Evolutionary conservation across 1,284 basidiomycete species (phyloP), one percentile per base, ranked within the genome.

Genomic region (Earliella scabrosa): DNA sequence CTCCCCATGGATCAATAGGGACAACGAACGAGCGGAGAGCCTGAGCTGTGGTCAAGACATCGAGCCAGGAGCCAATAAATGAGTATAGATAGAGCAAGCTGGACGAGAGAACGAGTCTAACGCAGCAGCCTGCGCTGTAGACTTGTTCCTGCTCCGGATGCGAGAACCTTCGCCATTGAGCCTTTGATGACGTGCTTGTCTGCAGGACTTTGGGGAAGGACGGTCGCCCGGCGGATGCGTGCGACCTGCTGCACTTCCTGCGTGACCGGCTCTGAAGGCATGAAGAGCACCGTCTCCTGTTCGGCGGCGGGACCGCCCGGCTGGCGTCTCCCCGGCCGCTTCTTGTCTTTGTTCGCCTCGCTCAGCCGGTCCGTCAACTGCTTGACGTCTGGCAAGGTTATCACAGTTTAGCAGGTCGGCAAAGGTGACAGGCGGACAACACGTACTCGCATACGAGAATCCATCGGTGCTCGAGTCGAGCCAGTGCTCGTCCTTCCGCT

Each of bases 381-480:
- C 44, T 58, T 59, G 45, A 59, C 39, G 45, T 60, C 60, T 62
- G 44, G 24, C 29, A 14, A 10, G 21, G 16, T 23, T 14, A 23
- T 23, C 36, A 49, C 18, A 39, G 41, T 54, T 54, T 31, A 38
- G 63, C 62, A 51, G 41, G 36, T 48, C 61, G 39, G 31, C 21
- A 29, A 34, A 13, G 36, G 18, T 27, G 13, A n/a, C 27, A 27
- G 20, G 26, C 31, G 18, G 24, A 6, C 9, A 20, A 40, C 10
- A 54, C 75, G 53, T 63, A 84, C 84, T 79, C 45, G 82, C 76
- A 47, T 82, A 78, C 2, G 84, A 86, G 39, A 81, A 71, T 4
- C 85, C 82, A 51, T 84, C 80, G 46, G 71, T 73, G 57, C 82
- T 83, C 9, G 78, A 76, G 56, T 83, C 76, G 61, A 89, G 85